Conservation (phyloP, 75 land plant species). For the Chamaecyparis obtusa region DNA sequence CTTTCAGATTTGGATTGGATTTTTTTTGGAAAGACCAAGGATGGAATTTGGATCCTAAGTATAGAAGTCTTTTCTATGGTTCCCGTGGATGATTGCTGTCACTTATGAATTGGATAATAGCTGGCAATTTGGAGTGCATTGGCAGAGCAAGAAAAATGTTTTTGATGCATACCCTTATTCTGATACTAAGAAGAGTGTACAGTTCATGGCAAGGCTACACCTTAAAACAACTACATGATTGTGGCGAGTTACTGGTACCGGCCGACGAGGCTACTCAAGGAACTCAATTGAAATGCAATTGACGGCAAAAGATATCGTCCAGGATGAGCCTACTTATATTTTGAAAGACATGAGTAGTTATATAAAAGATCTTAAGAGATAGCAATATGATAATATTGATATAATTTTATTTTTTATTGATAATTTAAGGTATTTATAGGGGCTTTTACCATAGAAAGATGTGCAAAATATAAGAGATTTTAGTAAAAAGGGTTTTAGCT, state of each 20-base stretch:
- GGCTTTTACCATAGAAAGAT: too few species aligned
- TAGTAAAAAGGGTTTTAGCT: too few species aligned
- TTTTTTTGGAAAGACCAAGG: conserved; percentile 19
- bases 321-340: conserved; percentile 17
- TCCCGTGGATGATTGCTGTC: conserved; percentile 26
- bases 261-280: conserved; percentile 9
- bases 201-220: conserved; percentile 29
- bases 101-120: conserved; percentile 1
- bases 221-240: conserved; percentile 20
- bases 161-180: conserved; percentile 10
- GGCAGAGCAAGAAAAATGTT: not conserved
- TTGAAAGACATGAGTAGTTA: too few species aligned
- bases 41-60: conserved; percentile 23
- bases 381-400: too few species aligned
- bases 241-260: conserved; percentile 33
- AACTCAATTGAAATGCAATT: conserved; percentile 20
- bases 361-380: too few species aligned
- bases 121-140: conserved; percentile 22
- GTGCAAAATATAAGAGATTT: too few species aligned
- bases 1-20: conserved; percentile 42
- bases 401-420: too few species aligned
- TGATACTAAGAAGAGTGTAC: conserved; percentile 24
- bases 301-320: conserved; percentile 15
- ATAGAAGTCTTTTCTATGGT: conserved; percentile 24
- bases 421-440: too few species aligned